Percentiles rank a stretch among this genome's conserved stretches.
These are phyloP conservation scores for Pythium grandisporangium DNA, from an alignment of 352 stramenopile genomes.

Conservation along the genomic window DNA sequence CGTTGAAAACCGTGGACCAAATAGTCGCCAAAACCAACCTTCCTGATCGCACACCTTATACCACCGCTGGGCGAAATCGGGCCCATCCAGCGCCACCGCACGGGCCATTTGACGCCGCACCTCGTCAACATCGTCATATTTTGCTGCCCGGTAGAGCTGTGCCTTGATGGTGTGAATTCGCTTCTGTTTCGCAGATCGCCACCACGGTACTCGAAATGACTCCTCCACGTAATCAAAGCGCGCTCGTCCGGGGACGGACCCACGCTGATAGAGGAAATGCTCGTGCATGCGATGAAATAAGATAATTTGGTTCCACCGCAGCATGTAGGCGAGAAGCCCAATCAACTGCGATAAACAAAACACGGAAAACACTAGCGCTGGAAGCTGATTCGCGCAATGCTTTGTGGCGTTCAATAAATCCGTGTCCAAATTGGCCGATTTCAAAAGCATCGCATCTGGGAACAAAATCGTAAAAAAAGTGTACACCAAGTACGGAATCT, in stretches of 20 bases:
- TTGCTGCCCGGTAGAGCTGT: constrained; percentile 50
- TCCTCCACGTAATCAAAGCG: constrained; percentile 60
- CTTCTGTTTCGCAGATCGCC: constrained; percentile 25
- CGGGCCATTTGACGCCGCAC: constrained; percentile 32
- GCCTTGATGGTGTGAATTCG: constrained; percentile 40
- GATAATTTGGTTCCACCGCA: constrained; percentile 72
- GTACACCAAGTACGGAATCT: constrained; percentile 63
- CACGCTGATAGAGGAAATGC: constrained; percentile 65
- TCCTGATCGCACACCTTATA: constrained; percentile 32
- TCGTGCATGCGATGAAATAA: constrained; percentile 75
- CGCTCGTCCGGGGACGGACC: constrained; percentile 40
- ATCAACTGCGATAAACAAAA: constrained; percentile 40
- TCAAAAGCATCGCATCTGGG: constrained; percentile 1
- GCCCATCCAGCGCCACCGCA: constrained; percentile 41
- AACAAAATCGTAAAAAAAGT: constrained; percentile 41
- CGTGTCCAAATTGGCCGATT: constrained; percentile 12
- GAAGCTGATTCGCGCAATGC: constrained; percentile 22
- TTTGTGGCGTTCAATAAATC: constrained; percentile 23
- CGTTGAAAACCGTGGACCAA: constrained; percentile 16
- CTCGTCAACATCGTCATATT: constrained; percentile 44
- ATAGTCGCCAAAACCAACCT: constrained; percentile 12
- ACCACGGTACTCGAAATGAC: constrained; percentile 31
- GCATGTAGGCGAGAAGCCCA: constrained; percentile 41
- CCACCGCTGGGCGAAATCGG: constrained; percentile 58
- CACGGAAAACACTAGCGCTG: constrained; percentile 16